phyloP scores from a whole-genome alignment of 441 rosid species.

The Mallotus repandus region DNA sequence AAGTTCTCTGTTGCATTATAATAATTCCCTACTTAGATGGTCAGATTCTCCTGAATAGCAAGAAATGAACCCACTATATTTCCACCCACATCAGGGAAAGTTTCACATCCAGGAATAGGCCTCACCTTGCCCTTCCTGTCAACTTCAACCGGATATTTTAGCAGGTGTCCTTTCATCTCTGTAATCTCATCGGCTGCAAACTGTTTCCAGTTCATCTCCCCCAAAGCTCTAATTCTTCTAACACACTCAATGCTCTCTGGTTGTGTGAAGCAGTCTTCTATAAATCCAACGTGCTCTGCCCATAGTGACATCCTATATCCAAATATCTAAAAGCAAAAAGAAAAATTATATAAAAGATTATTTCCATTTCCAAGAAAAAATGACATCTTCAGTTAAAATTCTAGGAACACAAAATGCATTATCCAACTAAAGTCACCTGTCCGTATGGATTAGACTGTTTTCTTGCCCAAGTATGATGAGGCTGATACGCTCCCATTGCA shows the following conservation, averaged over 20 bases:
- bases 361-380: not conserved
- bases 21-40: constrained; percentile 41
- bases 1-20: not conserved
- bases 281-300: constrained; percentile 81
- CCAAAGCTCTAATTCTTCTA: constrained; percentile 54
- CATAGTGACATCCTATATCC: constrained; percentile 98
- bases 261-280: constrained; percentile 63
- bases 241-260: constrained; percentile 88
- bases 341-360: not conserved
- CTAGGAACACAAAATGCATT: not conserved
- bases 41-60: constrained; percentile 89
- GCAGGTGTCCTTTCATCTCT: constrained; percentile 85
- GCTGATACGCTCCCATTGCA: constrained; percentile 99
- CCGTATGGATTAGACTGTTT: constrained; percentile 65
- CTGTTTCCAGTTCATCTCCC: constrained; percentile 71
- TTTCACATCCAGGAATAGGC: constrained; percentile 64
- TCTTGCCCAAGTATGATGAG: constrained; percentile 80
- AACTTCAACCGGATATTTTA: constrained; percentile 86
- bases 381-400: not conserved
- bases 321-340: constrained; percentile 46
- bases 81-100: constrained; percentile 92
- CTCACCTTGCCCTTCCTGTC: constrained; percentile 83
- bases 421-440: constrained; percentile 51
- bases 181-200: constrained; percentile 65
- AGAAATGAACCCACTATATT: constrained; percentile 77